Evolutionary conservation across 2,329 filamentous ascomycete genomes (phyloP), one percentile per base, ranked within the genome.

Genomic region (Colletotrichum paranaense): DNA sequence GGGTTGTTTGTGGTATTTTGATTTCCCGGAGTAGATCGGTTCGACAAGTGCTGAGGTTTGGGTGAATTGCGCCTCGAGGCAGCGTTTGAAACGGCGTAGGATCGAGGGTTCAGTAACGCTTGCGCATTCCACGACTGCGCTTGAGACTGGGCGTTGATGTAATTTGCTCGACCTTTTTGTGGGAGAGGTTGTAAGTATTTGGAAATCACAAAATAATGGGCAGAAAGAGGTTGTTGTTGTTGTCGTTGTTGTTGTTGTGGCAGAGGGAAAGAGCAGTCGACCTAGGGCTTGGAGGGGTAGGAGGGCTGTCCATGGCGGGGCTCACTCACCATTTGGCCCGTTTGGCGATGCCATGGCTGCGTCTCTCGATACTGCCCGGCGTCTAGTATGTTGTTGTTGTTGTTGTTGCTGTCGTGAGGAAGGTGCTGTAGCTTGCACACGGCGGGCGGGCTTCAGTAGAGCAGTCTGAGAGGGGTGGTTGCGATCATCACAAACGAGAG

Each of bases 1-100:
- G 82, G 74, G 73, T 76, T 80, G 73, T 77, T 81, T 52, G 77
- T 76, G 73, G 75, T 56, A 30, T 22, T 55, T 11, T 73, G 67
- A 24, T 49, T 60, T 30, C 56, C 49, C n/a, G 55, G 67, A 8
- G 55, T 62, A 14, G 71, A 58, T 66, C 71, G 67, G 19, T 42
- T 73, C 55, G 60, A 67, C 26, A 78, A 72, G 26, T 66, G 24
- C 35, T 71, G 62, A 28, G 68, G 30, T 42, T 60, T 73, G 1
- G 66, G 73, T n/a, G 68, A 70, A 19, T 65, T 71, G 38, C 67
- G 67, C 52, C 46, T 71, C 28, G 73, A 60, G 52, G n/a, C 26
- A 28, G 65, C 46, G 16, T 49, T 55, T 9, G 72, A 62, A 22
- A 62, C 22, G 38, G 66, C 22, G 59, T 63, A 63, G 24, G 74